Evolutionary conservation across 257 asterid species (phyloP).

Genomic region (Nicotiana tabacum): DNA sequence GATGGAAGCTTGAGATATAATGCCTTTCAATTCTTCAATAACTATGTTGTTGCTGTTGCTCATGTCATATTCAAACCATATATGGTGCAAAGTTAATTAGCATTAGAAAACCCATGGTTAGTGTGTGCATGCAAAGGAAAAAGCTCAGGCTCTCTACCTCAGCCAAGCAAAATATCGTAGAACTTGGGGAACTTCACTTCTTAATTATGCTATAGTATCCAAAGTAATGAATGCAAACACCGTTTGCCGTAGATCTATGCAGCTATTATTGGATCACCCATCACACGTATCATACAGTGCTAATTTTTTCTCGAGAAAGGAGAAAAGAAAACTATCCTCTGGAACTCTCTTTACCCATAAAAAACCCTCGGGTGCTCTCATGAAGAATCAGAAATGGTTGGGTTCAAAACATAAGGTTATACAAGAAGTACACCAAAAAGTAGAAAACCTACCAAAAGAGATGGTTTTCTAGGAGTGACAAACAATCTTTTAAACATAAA

Average conservation of each 20-base stretch:
- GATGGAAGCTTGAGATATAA: neutral
- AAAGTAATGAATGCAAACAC: neutral
- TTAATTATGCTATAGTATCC: neutral
- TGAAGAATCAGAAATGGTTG: neutral
- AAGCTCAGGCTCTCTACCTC: neutral
- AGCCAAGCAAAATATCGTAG: neutral
- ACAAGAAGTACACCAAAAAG: too few species aligned
- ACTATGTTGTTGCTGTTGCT: neutral
- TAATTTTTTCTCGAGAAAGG: neutral
- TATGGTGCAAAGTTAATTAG: neutral
- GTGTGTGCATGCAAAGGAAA: neutral
- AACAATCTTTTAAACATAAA: too few species aligned
- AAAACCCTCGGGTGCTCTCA: neutral
- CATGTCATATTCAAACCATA: neutral
- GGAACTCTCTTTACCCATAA: neutral
- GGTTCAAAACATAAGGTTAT: neutral
- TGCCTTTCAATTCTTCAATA: neutral
- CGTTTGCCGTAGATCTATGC: neutral
- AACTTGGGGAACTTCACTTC: conserved; percentile 6
- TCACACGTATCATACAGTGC: neutral
- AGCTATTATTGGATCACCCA: neutral
- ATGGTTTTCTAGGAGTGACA: too few species aligned
- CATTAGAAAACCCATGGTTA: neutral
- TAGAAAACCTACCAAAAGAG: too few species aligned
- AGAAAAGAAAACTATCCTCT: neutral